Base-by-base conservation (phyloP, 768 basidiomycete species). In the Trametes maxima region DNA sequence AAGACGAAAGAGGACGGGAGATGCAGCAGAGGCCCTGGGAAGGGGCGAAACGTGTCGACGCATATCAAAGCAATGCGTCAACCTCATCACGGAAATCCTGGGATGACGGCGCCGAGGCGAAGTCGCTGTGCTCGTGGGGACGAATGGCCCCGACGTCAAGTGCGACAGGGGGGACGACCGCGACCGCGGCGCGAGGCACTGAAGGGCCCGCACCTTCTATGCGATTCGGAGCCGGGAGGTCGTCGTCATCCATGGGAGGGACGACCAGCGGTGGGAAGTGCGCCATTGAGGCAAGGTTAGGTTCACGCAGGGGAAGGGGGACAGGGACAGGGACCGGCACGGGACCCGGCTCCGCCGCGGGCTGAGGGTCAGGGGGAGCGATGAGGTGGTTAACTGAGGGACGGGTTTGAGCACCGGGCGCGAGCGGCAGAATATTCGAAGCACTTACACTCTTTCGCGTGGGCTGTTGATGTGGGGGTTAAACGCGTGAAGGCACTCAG, bases 371-470 rank as follows among this genome's bases (percentile, higher is more conserved):
- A 19, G 63, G 60, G 6, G 67, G 53, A 10, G 63, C 63, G n/a
- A 76, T 71, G 52, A 76, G 63, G 42, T 76, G 75, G 49, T 76
- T 76, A 64, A 71, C 75, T 76, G 48, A 17, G 40, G 24, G 33
- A 25, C n/a, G 8, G 24, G 59, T 35, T 13, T 40, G 19, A 16
- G 17, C 28, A 36, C 2, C 6, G n/a, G 17, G 39, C 5, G 42
- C 14, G 36, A 10, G 21, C 28, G 24, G 28, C 28, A 36, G 33
- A 55, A 12, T 22, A 60, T 13, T 33, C 22, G 59, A 57, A 61
- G 19, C 33, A 74, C 87, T 73, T 68, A 92, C 91, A 92, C 74
- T 92, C 89, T 73, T 77, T 84, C 10, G 89, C 88, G 70, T 93
- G 91, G 3, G 75, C 90, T 90, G 46, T 48, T 58, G 33, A 46